Evolutionary conservation across 352 stramenopile genomes (phyloP), one percentile per base, ranked within the genome.

Genomic region (Pythium aphanidermatum): DNA sequence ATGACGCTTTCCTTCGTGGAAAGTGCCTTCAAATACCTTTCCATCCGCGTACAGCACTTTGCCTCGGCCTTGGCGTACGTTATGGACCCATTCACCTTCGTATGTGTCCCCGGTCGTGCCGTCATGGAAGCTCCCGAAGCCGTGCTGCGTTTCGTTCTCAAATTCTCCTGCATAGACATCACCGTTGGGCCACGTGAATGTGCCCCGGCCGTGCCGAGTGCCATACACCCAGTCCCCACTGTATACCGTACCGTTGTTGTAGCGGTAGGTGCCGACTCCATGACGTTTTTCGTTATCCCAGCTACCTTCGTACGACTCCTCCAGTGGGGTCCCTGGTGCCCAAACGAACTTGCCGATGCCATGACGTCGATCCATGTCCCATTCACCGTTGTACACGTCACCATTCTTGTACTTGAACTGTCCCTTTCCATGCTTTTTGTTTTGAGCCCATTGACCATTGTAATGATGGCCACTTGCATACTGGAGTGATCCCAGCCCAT

Each of bases 111-210:
- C 70, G 2, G 52, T 70, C 12, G 50, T 53, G 13, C 60, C 58
- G 35, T 56, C 65, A 23, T 61, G 63, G 50, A 95, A 95, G 14
- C 77, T 74, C 4, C 87, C 87, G 3, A 68, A 33, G 19, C 86
- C 86, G 29, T 94, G 73, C 48, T 93, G 83, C 67, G 82, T 77
- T 23, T 95, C 82, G 14, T 80, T 58, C 2, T 65, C 61, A 37
- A 96, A 96, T 11, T 84, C 50, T 10, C 87, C 86, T 17, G 70
- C 61, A 50, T 96, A 96, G 14, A 84, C 43, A 46, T 96, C 82
- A 9, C 81, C 85, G 29, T 90, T 96, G 1, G 69, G 70, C 73
- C 92, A 97, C 14, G 53, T 62, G 46, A 95, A 96, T 8, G 51
- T 58, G 10, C 88, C 91, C 5, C 62, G 59, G 19, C 92, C 91